These are phyloP conservation scores for Brasilioporus rufonigricans DNA, from an alignment of 768 basidiomycete species.

Conservation along the genomic window DNA sequence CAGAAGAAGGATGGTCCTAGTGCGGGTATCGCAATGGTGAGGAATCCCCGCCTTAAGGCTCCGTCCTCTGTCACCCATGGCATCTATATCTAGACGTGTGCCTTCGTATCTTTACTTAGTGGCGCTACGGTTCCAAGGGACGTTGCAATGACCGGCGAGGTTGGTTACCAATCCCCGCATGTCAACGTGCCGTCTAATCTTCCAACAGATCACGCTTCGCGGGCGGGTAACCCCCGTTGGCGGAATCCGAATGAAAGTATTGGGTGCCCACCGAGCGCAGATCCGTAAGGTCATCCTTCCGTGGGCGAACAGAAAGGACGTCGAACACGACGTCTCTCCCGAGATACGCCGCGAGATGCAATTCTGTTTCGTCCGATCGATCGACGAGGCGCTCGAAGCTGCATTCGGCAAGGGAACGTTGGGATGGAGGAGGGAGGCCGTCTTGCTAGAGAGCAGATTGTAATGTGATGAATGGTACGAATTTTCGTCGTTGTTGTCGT, in stretches of 20 bases:
- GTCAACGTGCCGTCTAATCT: neutral
- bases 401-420: constrained; percentile 74
- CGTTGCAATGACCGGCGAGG: constrained; percentile 91
- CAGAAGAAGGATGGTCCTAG: constrained; percentile 94
- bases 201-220: constrained; percentile 67
- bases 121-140: constrained; percentile 69
- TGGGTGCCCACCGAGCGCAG: constrained; percentile 86
- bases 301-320: constrained; percentile 81
- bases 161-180: constrained; percentile 23
- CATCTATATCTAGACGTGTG: constrained; percentile 55
- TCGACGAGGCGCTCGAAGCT: constrained; percentile 78
- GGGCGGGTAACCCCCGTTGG: constrained; percentile 83
- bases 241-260: constrained; percentile 88
- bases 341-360: constrained; percentile 74
- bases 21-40: constrained; percentile 85
- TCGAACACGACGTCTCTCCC: constrained; percentile 77
- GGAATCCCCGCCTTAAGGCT: constrained; percentile 7
- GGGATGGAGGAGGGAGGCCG: constrained; percentile 56
- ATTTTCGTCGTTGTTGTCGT: neutral
- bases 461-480: constrained; percentile 21
- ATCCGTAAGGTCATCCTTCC: constrained; percentile 84
- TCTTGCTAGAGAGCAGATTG: constrained; percentile 54
- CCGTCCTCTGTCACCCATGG: neutral
- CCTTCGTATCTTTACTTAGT: constrained; percentile 81
- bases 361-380: constrained; percentile 77